Base-by-base conservation (phyloP, 345 rosid species). In the Gossypium thurberi region DNA sequence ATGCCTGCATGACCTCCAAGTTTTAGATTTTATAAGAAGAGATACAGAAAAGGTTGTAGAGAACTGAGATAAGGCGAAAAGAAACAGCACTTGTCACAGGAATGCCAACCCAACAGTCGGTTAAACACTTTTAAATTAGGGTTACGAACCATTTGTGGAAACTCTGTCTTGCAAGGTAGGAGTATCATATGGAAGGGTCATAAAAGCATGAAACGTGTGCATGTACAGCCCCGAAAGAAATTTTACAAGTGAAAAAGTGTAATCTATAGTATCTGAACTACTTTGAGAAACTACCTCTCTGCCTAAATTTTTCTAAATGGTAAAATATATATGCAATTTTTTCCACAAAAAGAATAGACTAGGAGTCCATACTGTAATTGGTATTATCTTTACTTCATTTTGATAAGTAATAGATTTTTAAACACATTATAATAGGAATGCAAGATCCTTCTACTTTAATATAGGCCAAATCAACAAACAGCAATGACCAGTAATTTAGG, bases 1-100 rank as follows among this genome's bases (percentile, higher is more conserved):
- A 75, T 84, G 78, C 88, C 98, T 95, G 85, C 80, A 79, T 6
- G 20, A 70, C 47, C 51, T 58, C 47, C 68, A 78, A 60, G 63
- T 17, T 67, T 3, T 73, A 10, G 63, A 60, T 51, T 18, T 50
- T 73, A 70, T 48, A 47, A 48, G 40, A 53, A 6, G 11, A 26
- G 47, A 47, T 62, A 37, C n/a, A 23, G 20, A 20, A 7, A 70
- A 71, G 64, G 21, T 15, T 10, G 18, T 23, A 48, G 50, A 37
- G 62, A 7, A 72, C 21, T 46, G 10, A 20, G 73, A 51, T 14
- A 69, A 63, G 12, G 28, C 15, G 11, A 64, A 8, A 67, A 52
- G 51, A 67, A 72, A 69, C 21, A 33, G 68, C 64, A 71, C 0
- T 37, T n/a, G 55, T 59, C 20, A 51, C 46, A 55, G 55, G 51